Evolutionary conservation across 2,329 filamentous ascomycete genomes (phyloP), one percentile per base, ranked within the genome.

Genomic region (Epichloe sibirici): DNA sequence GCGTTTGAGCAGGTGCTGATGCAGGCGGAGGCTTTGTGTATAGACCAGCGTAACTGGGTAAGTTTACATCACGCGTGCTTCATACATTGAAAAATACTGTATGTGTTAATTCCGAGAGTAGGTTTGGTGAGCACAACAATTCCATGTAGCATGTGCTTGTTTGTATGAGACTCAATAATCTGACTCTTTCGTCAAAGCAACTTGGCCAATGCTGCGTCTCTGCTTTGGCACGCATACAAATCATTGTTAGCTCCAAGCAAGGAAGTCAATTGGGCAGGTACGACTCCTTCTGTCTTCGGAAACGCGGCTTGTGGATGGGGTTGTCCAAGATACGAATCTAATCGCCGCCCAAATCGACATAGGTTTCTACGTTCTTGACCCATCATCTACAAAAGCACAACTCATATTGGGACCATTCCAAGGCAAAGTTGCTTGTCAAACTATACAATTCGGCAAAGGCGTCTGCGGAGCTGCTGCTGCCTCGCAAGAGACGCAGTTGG

Each of bases 331-430:
- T 11, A 31, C 31, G 9, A 28, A 13, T 49, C 47, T 49, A 51
- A 38, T 34, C 31, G 23, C 15, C 23, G 39, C 21, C 49, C 23
- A 45, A 54, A 25, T 25, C 40, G 25, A 40, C 23, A 23, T 56
- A 82, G 86, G 87, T 25, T 91, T 90, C 72, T 90, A 90, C 70
- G 80, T 83, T 13, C 68, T 83, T 44, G 81, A 88, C 63, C 70
- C 74, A 5, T 63, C 66, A 37, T 62, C 65, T 8, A 53, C 67
- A 45, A 59, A 66, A 6, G 63, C 67, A 8, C 79, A 81, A 60
- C 77, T 91, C 45, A 85, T 90, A 58, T 79, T 91, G 1, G 87
- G 85, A 0, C 87, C 87, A 0, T 91, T 91, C 67, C 84, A 89
- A 59, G 87, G 87, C 57, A 86, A 89, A 62, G 80, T 84, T 3